Evolutionary conservation across 768 basidiomycete species (phyloP).

Genomic region (Suillus sp.): DNA sequence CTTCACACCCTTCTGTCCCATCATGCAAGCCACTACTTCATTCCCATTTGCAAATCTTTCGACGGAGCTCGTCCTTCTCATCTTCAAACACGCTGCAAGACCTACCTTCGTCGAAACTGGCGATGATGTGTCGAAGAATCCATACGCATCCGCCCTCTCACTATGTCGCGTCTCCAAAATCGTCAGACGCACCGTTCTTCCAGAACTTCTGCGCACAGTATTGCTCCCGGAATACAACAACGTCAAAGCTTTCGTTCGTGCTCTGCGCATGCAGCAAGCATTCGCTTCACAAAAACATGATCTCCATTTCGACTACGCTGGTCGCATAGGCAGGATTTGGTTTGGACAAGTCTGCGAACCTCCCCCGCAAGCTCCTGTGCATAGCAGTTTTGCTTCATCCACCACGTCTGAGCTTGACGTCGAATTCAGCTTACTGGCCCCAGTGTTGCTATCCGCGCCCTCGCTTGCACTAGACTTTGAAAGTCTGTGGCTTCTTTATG

Average conservation of each 20-base stretch:
- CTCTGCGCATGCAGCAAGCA: slow-evolving; percentile 32
- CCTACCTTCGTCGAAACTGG: slow-evolving; percentile 20
- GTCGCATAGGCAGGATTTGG: slow-evolving; percentile 38
- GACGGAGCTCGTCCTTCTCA: slow-evolving; percentile 38
- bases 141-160: slow-evolving; percentile 30
- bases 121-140: slow-evolving; percentile 5
- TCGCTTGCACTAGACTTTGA: slow-evolving; percentile 35
- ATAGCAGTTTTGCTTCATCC: slow-evolving; percentile 14
- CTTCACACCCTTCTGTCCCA: background rate
- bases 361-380: slow-evolving; percentile 15
- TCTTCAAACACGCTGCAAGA: slow-evolving; percentile 35
- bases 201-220: slow-evolving; percentile 41
- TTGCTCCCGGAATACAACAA: slow-evolving; percentile 24
- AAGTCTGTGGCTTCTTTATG: slow-evolving; percentile 39
- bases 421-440: slow-evolving; percentile 22
- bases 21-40: slow-evolving; percentile 2
- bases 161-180: slow-evolving; percentile 38
- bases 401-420: slow-evolving; percentile 16
- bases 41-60: slow-evolving; percentile 32
- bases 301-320: slow-evolving; percentile 35
- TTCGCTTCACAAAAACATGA: slow-evolving; percentile 19
- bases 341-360: slow-evolving; percentile 34
- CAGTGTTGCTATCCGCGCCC: slow-evolving; percentile 11
- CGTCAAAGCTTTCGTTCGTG: slow-evolving; percentile 29
- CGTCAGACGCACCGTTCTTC: slow-evolving; percentile 40